Percentiles rank a stretch among this genome's conserved stretches.
Evolutionary conservation across 2,329 filamentous ascomycete genomes (phyloP).

Genomic region (Fusarium sp.): DNA sequence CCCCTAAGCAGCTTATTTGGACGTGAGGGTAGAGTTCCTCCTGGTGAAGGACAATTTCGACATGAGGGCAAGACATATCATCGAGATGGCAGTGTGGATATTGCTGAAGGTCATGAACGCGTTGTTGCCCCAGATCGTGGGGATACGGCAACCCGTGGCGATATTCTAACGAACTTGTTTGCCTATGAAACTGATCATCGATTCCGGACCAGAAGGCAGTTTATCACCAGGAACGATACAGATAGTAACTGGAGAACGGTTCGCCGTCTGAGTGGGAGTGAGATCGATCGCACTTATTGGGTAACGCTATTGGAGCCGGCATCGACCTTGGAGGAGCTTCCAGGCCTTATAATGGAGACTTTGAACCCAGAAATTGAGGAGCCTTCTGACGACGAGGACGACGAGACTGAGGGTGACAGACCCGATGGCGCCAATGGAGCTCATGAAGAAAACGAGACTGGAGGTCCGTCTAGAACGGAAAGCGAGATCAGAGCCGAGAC

Average conservation of each 20-base stretch:
- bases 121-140: constrained; percentile 70
- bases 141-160: constrained; percentile 71
- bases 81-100: constrained; percentile 72
- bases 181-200: constrained; percentile 52
- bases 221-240: constrained; percentile 48
- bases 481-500: constrained; percentile 57
- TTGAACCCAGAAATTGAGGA: constrained; percentile 47
- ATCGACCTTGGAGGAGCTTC: constrained; percentile 57
- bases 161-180: constrained; percentile 69
- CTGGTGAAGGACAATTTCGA: constrained; percentile 66
- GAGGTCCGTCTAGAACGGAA: constrained; percentile 53
- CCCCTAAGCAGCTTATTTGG: constrained; percentile 82
- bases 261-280: constrained; percentile 48
- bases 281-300: constrained; percentile 57
- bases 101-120: constrained; percentile 68
- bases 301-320: constrained; percentile 61
- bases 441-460: constrained; percentile 45
- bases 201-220: constrained; percentile 47
- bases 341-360: constrained; percentile 54
- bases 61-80: constrained; percentile 76
- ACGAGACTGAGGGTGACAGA: constrained; percentile 40
- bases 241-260: constrained; percentile 55
- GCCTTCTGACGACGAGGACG: constrained; percentile 48
- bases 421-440: constrained; percentile 44
- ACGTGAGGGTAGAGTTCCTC: constrained; percentile 76